Percentiles rank a stretch among this genome's conserved stretches.
Conservation (phyloP, 352 stramenopile genomes). For the Globisporangium ultimum region DNA sequence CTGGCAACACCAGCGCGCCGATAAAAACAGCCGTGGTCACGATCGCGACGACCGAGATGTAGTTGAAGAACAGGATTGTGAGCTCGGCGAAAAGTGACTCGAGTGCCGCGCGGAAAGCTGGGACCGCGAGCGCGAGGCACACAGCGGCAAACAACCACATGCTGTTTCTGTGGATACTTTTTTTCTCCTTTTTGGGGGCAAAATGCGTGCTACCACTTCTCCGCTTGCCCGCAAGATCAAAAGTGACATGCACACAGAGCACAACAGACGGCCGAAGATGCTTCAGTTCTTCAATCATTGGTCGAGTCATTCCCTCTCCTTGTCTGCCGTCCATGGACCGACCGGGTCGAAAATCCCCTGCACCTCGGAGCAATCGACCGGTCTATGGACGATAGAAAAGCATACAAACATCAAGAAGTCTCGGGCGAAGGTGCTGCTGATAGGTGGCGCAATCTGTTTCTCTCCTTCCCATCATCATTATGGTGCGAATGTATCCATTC, state of each 20-base stretch:
- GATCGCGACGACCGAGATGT: conserved; percentile 7
- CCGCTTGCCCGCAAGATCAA: conserved; percentile 3
- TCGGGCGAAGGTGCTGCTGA: too few relatives aligned
- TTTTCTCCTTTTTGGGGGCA: background rate
- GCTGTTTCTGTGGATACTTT: background rate
- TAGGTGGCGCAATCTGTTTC: too few relatives aligned
- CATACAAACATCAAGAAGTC: too few relatives aligned
- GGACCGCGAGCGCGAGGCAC: conserved; percentile 16
- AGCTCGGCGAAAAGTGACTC: conserved; percentile 21
- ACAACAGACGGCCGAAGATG: too few relatives aligned
- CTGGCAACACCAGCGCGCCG: conserved; percentile 6
- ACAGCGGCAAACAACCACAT: conserved; percentile 23
- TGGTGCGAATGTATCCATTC: too few relatives aligned
- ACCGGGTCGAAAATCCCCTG: too few relatives aligned
- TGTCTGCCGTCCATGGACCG: too few relatives aligned
- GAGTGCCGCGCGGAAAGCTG: conserved; percentile 10
- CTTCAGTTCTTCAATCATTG: too few relatives aligned
- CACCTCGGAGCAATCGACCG: too few relatives aligned
- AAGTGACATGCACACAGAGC: background rate
- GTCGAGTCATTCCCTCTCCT: too few relatives aligned
- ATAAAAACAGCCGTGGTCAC: conserved; percentile 10
- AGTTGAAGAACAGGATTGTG: conserved; percentile 20
- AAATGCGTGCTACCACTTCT: background rate
- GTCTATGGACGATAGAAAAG: too few relatives aligned
- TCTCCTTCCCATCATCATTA: too few relatives aligned